Evolutionary conservation across 2,329 filamentous ascomycete genomes (phyloP).

Genomic region (Westerdykella sp.): DNA sequence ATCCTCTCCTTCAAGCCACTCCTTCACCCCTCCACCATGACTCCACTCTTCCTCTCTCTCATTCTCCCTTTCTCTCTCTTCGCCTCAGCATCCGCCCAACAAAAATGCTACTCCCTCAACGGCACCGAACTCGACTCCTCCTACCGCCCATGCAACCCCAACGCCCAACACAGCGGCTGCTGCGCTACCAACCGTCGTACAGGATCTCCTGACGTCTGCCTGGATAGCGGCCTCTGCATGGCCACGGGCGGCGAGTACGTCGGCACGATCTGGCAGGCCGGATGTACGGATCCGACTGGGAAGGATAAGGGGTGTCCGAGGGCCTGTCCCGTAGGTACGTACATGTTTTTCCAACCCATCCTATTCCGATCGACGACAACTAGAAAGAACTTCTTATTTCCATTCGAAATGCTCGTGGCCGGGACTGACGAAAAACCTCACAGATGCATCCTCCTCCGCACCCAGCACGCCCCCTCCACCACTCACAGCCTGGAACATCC

Average conservation of each 20-base stretch:
- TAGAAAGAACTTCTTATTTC: not conserved
- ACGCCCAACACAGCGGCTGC: constrained; percentile 27
- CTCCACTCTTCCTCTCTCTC: not conserved
- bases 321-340: constrained; percentile 27
- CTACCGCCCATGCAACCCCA: constrained; percentile 26
- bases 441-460: not conserved
- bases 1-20: too few relatives aligned
- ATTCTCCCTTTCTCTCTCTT: not conserved
- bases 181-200: constrained; percentile 22
- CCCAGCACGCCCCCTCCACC: not conserved
- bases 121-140: constrained; percentile 23
- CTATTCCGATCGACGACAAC: not conserved
- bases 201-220: constrained; percentile 25
- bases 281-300: constrained; percentile 32
- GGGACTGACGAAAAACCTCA: not conserved
- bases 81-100: constrained; percentile 6
- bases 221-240: constrained; percentile 32
- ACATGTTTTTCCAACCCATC: not conserved
- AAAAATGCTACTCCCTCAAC: constrained; percentile 28
- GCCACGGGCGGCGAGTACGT: constrained; percentile 21
- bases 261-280: constrained; percentile 29
- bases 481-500: constrained; percentile 28
- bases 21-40: too few relatives aligned
- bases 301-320: constrained; percentile 25
- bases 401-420: not conserved